These are phyloP conservation scores for Geoglossum glabrum DNA, from an alignment of 495 filamentous ascomycete species.

Conservation along the genomic window DNA sequence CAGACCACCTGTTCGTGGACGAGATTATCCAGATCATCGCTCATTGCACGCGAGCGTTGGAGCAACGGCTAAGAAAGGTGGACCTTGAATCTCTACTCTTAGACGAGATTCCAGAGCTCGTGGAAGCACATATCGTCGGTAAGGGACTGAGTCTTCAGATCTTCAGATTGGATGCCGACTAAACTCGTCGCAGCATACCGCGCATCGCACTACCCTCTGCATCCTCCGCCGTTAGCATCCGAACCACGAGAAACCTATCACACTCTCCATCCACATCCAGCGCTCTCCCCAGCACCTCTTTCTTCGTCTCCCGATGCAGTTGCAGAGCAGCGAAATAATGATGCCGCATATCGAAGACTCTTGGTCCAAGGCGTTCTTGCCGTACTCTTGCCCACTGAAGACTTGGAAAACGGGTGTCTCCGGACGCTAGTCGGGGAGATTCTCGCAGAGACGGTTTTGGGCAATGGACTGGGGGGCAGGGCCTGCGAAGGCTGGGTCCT, in stretches of 20 bases:
- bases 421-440: slow-evolving; percentile 66
- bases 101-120: slow-evolving; percentile 69
- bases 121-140: slow-evolving; percentile 70
- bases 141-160: slow-evolving; percentile 15
- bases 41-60: slow-evolving; percentile 69
- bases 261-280: slow-evolving; percentile 59
- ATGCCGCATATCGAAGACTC: slow-evolving; percentile 60
- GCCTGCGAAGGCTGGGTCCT: slow-evolving; percentile 70
- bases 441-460: slow-evolving; percentile 66
- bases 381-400: slow-evolving; percentile 73
- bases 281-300: slow-evolving; percentile 54
- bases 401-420: slow-evolving; percentile 71
- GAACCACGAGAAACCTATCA: slow-evolving; percentile 58
- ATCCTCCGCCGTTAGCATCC: slow-evolving; percentile 34
- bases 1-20: slow-evolving; percentile 66
- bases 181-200: slow-evolving; percentile 29
- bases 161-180: slow-evolving; percentile 3
- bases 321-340: slow-evolving; percentile 47
- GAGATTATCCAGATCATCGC: slow-evolving; percentile 79
- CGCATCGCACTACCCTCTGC: slow-evolving; percentile 26
- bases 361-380: slow-evolving; percentile 60
- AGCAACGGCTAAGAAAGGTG: slow-evolving; percentile 61
- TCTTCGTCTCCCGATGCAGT: slow-evolving; percentile 26
- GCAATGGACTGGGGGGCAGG: slow-evolving; percentile 53
- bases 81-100: slow-evolving; percentile 67